phyloP scores from a whole-genome alignment of 257 asterid species.

The Sherardia arvensis region DNA sequence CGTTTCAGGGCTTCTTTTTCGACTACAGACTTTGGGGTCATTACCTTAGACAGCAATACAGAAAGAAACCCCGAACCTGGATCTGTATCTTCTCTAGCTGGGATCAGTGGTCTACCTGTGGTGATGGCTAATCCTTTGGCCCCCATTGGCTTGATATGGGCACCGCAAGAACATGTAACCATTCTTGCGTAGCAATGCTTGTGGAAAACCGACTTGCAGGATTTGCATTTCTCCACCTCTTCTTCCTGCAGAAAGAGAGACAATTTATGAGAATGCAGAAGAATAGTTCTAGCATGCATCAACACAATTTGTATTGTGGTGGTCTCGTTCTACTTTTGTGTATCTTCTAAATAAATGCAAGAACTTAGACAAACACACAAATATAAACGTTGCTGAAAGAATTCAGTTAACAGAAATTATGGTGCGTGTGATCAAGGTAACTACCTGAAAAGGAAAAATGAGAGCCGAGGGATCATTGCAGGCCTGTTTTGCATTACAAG shows the following conservation, averaged over 20 bases:
- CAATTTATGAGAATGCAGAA: not conserved
- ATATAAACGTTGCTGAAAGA: not conserved
- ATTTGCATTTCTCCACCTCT: slow-evolving; percentile 66
- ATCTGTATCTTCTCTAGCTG: slow-evolving; percentile 23
- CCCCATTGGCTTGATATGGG: slow-evolving; percentile 30
- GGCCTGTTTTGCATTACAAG: slow-evolving; percentile 76
- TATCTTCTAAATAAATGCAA: not conserved
- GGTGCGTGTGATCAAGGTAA: not conserved
- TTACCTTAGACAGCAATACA: slow-evolving; percentile 53
- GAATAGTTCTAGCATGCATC: not conserved
- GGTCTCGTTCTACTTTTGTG: not conserved
- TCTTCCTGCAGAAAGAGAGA: slow-evolving; percentile 49
- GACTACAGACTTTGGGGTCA: slow-evolving; percentile 29
- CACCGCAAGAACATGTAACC: slow-evolving; percentile 64
- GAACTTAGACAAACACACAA: not conserved
- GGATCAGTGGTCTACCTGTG: slow-evolving; percentile 16
- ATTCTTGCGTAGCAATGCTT: slow-evolving; percentile 56
- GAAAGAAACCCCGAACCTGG: slow-evolving; percentile 46
- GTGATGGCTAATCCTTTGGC: slow-evolving; percentile 19
- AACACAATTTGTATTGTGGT: not conserved
- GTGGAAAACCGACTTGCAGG: slow-evolving; percentile 72
- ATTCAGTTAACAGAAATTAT: not conserved
- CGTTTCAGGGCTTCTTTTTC: slow-evolving; percentile 26
- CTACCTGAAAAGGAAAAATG: slow-evolving; percentile 93
- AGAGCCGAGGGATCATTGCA: slow-evolving; percentile 70